Evolutionary conservation across 2,329 filamentous ascomycete genomes (phyloP), one percentile per base, ranked within the genome.

Genomic region (Catunica adiposa): DNA sequence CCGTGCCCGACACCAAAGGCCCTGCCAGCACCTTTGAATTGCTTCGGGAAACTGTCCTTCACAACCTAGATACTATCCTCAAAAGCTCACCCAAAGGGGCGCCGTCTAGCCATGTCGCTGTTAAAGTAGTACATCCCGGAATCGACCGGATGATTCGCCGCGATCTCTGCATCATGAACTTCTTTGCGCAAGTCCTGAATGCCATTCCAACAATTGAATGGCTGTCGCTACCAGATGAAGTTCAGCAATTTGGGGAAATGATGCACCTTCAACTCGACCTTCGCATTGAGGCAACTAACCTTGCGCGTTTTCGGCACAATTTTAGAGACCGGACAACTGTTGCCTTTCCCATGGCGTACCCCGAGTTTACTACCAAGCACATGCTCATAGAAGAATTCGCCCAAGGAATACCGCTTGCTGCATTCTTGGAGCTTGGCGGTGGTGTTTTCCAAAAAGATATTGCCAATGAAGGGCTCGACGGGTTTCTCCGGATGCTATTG

Each of bases 221-320:
- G 92, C 75, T 98, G 4, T 96, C 90, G 0, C 79, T 98, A 7
- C 92, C 92, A 0, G 90, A 96, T 62, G 92, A 98, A 66, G 92
- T 97, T 2, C 70, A 76, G 14, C 89, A 97, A 64, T 98, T 98
- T 64, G 90, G 89, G 23, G 86, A 94, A 65, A 98, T 98, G 92
- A 98, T 98, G 92, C 84, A 84, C 63, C 73, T 97, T n/a, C 92
- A 98, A 66, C 75, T 98, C 2, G 92, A 98, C 68, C 75, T 98
- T 37, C 84, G 92, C 54, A 97, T 97, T 59, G 92, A 98, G 68
- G 84, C 89, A 1, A 84, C 89, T 38, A 98, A 98, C 63, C 73
- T 98, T 2, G 82, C 83, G 22, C 80, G 83, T 14, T 97, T 98
- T 73, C 82, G 92, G 54, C 83, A 84, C 63, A 87, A 96, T 66